Evolutionary conservation across 768 basidiomycete genomes (phyloP).

Genomic region (Kwoniella heveanensis): DNA sequence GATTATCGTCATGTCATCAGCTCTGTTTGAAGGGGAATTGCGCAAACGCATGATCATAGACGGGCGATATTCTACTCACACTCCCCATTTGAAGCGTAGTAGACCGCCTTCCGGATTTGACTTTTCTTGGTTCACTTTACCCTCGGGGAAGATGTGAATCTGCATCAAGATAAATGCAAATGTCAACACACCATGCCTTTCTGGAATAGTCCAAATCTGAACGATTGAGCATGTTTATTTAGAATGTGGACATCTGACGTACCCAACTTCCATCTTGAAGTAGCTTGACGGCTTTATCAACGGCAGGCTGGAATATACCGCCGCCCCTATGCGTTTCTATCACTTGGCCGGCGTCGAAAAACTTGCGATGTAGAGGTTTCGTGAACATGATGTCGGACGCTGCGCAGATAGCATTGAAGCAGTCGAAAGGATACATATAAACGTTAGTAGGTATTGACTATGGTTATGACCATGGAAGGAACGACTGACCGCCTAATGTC

Average conservation of each 20-base stretch:
- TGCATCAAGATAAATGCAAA: constrained; percentile 49
- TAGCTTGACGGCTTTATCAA: constrained; percentile 78
- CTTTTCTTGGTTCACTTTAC: constrained; percentile 73
- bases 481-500: constrained; percentile 69
- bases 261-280: constrained; percentile 87
- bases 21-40: no score
- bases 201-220: no score
- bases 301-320: constrained; percentile 82
- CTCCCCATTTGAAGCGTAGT: constrained; percentile 89
- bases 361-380: constrained; percentile 82
- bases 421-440: no score
- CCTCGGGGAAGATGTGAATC: constrained; percentile 90
- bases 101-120: constrained; percentile 57
- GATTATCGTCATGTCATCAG: no score
- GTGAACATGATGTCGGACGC: constrained; percentile 83
- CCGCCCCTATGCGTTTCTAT: constrained; percentile 89
- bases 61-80: constrained; percentile 67
- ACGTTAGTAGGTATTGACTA: no score
- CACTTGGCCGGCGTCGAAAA: constrained; percentile 87
- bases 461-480: no score
- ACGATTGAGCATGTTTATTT: no score
- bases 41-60: no score
- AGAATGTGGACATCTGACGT: no score
- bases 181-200: neutral
- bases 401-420: no score